A percentile compares a stretch with the other conserved stretches of the same genome.
These are phyloP conservation scores for Aleurites moluccanus DNA, from an alignment of 441 rosid genomes.

Conservation along the genomic window DNA sequence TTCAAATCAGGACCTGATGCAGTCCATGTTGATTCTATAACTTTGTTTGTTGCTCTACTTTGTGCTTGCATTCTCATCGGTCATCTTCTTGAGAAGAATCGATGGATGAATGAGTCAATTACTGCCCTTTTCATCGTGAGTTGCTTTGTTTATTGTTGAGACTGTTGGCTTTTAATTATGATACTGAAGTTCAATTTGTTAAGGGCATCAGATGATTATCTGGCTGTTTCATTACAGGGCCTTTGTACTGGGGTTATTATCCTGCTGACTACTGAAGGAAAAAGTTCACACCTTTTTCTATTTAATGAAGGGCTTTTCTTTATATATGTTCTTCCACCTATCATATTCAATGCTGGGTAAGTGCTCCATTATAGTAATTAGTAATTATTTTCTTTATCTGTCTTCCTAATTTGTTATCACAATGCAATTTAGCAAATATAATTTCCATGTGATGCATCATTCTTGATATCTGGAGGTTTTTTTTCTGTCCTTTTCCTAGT, in stretches of 20 bases:
- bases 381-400: background rate
- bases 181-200: slow-evolving; percentile 2
- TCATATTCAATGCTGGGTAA: slow-evolving; percentile 94
- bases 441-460: background rate
- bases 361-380: slow-evolving; percentile 13
- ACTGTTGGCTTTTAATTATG: background rate
- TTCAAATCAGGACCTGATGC: slow-evolving; percentile 48
- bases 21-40: slow-evolving; percentile 65
- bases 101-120: slow-evolving; percentile 93
- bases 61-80: slow-evolving; percentile 86
- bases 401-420: background rate
- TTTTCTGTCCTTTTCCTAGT: background rate
- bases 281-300: slow-evolving; percentile 66
- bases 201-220: background rate
- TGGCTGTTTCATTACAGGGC: slow-evolving; percentile 46
- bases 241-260: slow-evolving; percentile 69
- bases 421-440: background rate
- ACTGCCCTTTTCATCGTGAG: slow-evolving; percentile 82
- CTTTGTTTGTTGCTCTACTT: slow-evolving; percentile 79
- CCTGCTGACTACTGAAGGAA: slow-evolving; percentile 63
- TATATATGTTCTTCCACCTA: slow-evolving; percentile 90
- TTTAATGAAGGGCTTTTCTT: slow-evolving; percentile 92
- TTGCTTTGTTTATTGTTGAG: background rate
- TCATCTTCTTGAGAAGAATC: slow-evolving; percentile 72
- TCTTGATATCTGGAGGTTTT: too few species aligned